Conservation (phyloP, 495 filamentous ascomycete genomes). For the Aspergillus funiculosus region DNA sequence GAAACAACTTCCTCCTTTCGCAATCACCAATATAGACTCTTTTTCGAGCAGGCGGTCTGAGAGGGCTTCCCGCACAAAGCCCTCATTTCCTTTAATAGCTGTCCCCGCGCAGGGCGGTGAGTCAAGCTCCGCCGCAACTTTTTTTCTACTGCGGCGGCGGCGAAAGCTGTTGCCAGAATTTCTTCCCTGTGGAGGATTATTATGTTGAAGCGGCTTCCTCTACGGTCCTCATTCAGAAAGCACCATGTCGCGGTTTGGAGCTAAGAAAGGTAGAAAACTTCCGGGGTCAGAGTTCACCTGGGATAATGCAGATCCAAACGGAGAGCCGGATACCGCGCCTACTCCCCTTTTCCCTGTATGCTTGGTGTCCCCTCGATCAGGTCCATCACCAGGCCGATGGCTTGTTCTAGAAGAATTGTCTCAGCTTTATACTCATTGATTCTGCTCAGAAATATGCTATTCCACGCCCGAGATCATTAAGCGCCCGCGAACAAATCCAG, state of each 20-base stretch:
- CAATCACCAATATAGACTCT: background rate
- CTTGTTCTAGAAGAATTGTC: no score
- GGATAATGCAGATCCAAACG: constrained; percentile 33
- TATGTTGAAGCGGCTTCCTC: background rate
- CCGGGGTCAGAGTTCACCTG: constrained; percentile 41
- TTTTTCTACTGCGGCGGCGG: constrained; percentile 20
- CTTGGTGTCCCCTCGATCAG: no score
- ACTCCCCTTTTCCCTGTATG: constrained; percentile 42
- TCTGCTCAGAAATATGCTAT: constrained; percentile 33
- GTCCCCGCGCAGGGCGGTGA: constrained; percentile 20
- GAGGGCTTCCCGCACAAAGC: constrained; percentile 5
- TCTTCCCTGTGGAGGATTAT: background rate
- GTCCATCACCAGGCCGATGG: no score
- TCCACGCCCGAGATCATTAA: constrained; percentile 31
- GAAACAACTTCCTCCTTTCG: no score
- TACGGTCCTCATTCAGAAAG: background rate
- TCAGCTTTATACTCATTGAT: background rate
- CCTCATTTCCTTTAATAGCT: constrained; percentile 17
- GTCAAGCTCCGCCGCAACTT: constrained; percentile 18
- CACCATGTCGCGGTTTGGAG: constrained; percentile 39
- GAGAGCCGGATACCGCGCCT: constrained; percentile 38
- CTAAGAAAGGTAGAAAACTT: constrained; percentile 33
- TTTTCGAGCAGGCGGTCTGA: constrained; percentile 4
- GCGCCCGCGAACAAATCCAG: constrained; percentile 29
- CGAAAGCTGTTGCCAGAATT: background rate